A percentile compares a stretch with the other conserved stretches of the same genome.
Evolutionary conservation across 2,329 filamentous ascomycete species (phyloP).

Genomic region (Sporothrix mexicana): DNA sequence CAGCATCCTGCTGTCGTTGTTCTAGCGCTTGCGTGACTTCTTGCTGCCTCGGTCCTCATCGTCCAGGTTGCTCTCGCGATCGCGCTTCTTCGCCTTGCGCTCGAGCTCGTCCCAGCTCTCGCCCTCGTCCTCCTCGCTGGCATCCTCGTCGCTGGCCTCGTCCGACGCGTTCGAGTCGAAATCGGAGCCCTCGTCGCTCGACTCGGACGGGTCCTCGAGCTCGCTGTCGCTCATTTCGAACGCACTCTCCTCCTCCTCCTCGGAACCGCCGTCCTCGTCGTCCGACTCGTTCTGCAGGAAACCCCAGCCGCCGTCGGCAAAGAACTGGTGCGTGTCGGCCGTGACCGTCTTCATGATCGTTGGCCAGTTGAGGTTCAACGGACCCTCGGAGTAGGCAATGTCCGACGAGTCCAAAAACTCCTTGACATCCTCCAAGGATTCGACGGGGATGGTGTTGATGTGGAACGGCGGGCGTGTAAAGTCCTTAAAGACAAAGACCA

Average conservation of each 20-base stretch:
- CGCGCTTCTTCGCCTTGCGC: conserved; percentile 86
- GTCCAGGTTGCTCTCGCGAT: conserved; percentile 70
- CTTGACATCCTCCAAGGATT: conserved; percentile 92
- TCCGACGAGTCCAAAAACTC: conserved; percentile 97
- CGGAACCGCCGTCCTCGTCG: conserved; percentile 75
- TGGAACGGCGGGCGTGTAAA: conserved; percentile 89
- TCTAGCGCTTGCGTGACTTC: conserved; percentile 67
- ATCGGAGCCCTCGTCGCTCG: conserved; percentile 82
- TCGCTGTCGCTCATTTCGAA: conserved; percentile 92
- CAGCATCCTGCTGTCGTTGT: not conserved
- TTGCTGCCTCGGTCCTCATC: conserved; percentile 75
- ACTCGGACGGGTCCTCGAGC: conserved; percentile 78
- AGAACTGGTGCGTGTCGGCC: conserved; percentile 92
- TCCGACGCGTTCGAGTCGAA: conserved; percentile 89
- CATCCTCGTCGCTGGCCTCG: conserved; percentile 79
- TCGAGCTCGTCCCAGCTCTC: conserved; percentile 96
- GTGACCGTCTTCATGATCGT: conserved; percentile 99
- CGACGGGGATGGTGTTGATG: conserved; percentile 97
- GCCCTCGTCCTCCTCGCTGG: conserved; percentile 75
- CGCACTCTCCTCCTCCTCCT: conserved; percentile 87
- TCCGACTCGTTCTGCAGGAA: conserved; percentile 90
- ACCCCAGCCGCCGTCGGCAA: conserved; percentile 91
- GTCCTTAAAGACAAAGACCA: conserved; percentile 98
- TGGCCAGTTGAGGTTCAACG: conserved; percentile 96
- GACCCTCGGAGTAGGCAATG: conserved; percentile 91